phyloP scores from a whole-genome alignment of 106 monocot species.

The Acanthochlamys bracteata region DNA sequence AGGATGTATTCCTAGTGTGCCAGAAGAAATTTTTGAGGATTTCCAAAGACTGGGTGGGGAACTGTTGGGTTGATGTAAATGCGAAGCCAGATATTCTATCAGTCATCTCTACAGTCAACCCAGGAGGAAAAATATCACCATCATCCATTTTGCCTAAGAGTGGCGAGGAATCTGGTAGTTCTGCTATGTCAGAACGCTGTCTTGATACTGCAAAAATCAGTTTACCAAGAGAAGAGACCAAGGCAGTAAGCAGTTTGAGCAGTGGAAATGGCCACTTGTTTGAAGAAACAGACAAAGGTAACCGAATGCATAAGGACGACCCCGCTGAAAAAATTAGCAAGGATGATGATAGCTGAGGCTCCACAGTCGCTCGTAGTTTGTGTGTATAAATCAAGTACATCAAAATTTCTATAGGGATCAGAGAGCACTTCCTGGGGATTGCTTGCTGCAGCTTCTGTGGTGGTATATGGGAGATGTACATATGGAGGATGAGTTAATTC shows the following conservation, averaged over 20 bases:
- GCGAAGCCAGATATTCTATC: slow-evolving; percentile 49
- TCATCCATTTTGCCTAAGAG: slow-evolving; percentile 15
- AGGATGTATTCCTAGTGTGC: slow-evolving; percentile 49
- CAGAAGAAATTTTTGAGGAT: slow-evolving; percentile 39
- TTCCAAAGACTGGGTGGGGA: slow-evolving; percentile 68
- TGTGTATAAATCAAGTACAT: no score
- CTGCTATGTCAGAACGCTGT: slow-evolving; percentile 20
- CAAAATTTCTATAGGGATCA: no score
- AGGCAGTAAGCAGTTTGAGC: slow-evolving; percentile 1
- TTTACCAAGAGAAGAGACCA: slow-evolving; percentile 10
- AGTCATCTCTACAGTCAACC: slow-evolving; percentile 20
- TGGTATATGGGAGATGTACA: no score
- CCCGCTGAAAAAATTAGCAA: slow-evolving; percentile 4
- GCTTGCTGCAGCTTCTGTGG: no score
- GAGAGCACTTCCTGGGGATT: no score
- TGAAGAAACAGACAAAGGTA: slow-evolving; percentile 1
- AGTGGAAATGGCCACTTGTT: background rate
- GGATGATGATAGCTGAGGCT: no score
- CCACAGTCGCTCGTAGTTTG: no score
- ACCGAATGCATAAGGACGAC: slow-evolving; percentile 14
- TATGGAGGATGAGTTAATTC: no score
- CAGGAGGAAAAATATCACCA: slow-evolving; percentile 26
- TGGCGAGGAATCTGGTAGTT: slow-evolving; percentile 26
- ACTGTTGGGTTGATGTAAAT: slow-evolving; percentile 57
- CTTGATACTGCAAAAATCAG: slow-evolving; percentile 1